Base-by-base conservation (phyloP, 2,329 filamentous ascomycete genomes). In the Akanthomyces uredinophilus region DNA sequence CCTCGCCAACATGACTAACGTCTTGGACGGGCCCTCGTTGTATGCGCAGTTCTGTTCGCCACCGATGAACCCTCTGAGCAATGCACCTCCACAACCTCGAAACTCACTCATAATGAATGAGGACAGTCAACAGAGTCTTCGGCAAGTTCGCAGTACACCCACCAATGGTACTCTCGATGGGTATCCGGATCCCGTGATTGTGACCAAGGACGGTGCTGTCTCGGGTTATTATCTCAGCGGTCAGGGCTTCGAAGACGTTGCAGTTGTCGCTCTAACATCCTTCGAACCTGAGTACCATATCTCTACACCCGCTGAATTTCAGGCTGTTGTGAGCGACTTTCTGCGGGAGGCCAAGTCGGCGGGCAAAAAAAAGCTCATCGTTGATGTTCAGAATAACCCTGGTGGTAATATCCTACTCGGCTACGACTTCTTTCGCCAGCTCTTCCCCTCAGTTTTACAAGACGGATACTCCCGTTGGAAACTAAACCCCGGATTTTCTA, bases 371-470 rank as follows among this genome's bases (percentile, higher is more conserved):
- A 85, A 84, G 70, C 78, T 88, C 0, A 80, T 88, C 13, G 74
- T 88, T 35, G 85, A 87, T 65, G 72, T 87, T 6, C 79, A 78
- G 4, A 78, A 78, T 52, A 88, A 88, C 66, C 81, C 79, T 2
- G 86, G 86, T 47, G 85, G 86, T 27, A 79, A 78, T 16, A 81
- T 87, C 50, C 69, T 85, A 8, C 78, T 82, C n/a, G 85, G 83
- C 18, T 86, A 85, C 65, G 85, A 87, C 68, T 76, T 88, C 29
- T 87, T 87, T 74, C 82, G 83, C 59, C 74, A 82, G 69, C 74
- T 86, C 0, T 82, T 83, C 62, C 69, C 70, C 3, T n/a, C 58
- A 4, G 78, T 82, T 56, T 75, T 65, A 64, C 74, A 66, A 63
- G 71, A 65, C 53, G 81, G 65, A 66, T 77, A 66, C 68, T 74